phyloP scores from a whole-genome alignment of 345 rosid genomes.

The Lepidium africanum region DNA sequence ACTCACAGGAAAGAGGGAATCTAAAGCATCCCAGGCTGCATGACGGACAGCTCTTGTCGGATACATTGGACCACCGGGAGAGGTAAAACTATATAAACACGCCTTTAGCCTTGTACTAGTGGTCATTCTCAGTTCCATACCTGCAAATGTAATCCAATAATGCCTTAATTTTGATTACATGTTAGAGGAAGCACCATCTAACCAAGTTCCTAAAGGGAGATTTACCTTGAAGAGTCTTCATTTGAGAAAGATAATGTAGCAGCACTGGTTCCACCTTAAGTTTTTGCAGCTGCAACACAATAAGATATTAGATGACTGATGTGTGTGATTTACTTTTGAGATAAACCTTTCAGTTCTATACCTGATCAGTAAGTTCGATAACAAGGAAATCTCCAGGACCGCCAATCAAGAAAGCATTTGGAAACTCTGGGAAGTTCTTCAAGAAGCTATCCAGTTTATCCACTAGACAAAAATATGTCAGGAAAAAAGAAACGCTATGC shows the following conservation, averaged over 20 bases:
- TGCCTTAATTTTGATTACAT: background rate
- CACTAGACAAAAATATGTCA: constrained; percentile 39
- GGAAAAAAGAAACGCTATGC: background rate
- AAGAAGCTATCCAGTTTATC: constrained; percentile 75
- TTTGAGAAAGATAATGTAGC: constrained; percentile 74
- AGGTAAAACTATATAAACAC: constrained; percentile 89
- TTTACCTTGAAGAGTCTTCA: constrained; percentile 79
- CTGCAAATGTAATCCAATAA: constrained; percentile 33
- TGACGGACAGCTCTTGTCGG: constrained; percentile 99
- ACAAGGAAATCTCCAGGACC: constrained; percentile 88
- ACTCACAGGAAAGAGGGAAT: constrained; percentile 93
- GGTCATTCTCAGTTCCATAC: constrained; percentile 91
- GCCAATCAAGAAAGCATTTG: constrained; percentile 83
- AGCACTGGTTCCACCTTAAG: constrained; percentile 97
- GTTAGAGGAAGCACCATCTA: background rate
- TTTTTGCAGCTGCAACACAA: constrained; percentile 67
- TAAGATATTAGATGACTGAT: background rate
- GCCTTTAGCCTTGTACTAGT: constrained; percentile 91
- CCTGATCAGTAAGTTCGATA: constrained; percentile 94
- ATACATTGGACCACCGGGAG: constrained; percentile 98
- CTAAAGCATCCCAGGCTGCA: constrained; percentile 97
- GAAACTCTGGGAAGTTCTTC: constrained; percentile 62
- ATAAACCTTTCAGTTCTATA: constrained; percentile 15
- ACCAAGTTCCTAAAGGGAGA: background rate
- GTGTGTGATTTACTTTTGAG: background rate